These are phyloP conservation scores for Kalaharituber pfeilii DNA, from an alignment of 2,329 filamentous ascomycete genomes.

Conservation along the genomic window DNA sequence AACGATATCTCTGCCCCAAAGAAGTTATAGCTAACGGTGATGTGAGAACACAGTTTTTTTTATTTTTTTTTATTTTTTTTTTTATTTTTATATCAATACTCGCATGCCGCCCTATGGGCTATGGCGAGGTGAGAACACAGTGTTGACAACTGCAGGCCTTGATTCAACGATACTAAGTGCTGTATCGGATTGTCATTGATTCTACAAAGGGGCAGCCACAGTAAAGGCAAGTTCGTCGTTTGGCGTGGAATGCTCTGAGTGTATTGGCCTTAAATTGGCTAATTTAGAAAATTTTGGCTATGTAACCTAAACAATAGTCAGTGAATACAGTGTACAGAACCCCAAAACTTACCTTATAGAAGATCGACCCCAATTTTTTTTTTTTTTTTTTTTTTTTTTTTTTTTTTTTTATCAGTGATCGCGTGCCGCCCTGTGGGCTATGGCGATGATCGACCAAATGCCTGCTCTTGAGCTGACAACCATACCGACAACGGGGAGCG, in stretches of 20 bases:
- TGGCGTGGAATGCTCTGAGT: constrained; percentile 42
- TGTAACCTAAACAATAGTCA: constrained; percentile 25
- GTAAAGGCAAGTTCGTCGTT: constrained; percentile 33
- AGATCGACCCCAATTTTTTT: constrained; percentile 52
- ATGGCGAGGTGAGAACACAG: too few species aligned
- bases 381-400: too few species aligned
- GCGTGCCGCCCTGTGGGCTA: too few species aligned
- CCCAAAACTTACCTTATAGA: constrained; percentile 12
- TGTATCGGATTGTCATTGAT: constrained; percentile 48
- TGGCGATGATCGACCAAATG: constrained; percentile 40
- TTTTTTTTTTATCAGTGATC: too few species aligned
- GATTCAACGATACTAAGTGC: too few species aligned
- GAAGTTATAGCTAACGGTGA: too few species aligned
- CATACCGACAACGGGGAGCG: constrained; percentile 39
- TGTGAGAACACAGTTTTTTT: too few species aligned
- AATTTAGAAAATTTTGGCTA: constrained; percentile 46
- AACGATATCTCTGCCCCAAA: too few species aligned
- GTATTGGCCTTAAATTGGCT: constrained; percentile 42
- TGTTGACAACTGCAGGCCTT: too few species aligned
- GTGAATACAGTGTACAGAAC: not conserved
- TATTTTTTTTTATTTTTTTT: too few species aligned
- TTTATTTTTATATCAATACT: too few species aligned
- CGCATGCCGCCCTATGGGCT: too few species aligned
- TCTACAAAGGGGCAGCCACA: constrained; percentile 41
- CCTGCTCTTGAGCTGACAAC: constrained; percentile 43